Evolutionary conservation across 805 yeast genomes (phyloP).

Genomic region (Maudiozyma bulderi): DNA sequence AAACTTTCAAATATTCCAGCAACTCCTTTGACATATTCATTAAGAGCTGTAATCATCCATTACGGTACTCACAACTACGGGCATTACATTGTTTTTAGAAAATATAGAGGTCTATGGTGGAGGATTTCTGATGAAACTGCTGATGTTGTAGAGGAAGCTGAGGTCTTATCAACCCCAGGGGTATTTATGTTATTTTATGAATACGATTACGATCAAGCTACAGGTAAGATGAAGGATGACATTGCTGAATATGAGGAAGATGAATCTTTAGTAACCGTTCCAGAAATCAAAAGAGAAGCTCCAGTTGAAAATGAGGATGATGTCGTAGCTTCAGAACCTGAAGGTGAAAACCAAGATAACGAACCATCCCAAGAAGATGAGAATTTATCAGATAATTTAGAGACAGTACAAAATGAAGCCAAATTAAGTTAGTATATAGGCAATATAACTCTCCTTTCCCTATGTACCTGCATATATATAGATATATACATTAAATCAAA

Average conservation of each 20-base stretch:
- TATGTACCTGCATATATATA: too few relatives aligned
- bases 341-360: not conserved
- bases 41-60: conserved; percentile 83
- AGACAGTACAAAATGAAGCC: not conserved
- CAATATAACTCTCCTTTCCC: too few relatives aligned
- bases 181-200: conserved; percentile 92
- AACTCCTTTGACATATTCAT: conserved; percentile 49
- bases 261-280: conserved; percentile 5
- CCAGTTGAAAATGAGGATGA: not conserved
- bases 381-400: not conserved
- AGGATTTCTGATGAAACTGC: conserved; percentile 87
- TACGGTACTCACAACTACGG: conserved; percentile 96
- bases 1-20: conserved; percentile 16
- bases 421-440: not conserved
- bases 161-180: conserved; percentile 74
- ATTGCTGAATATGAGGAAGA: conserved; percentile 10
- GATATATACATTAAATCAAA: too few relatives aligned
- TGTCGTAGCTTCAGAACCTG: not conserved
- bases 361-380: not conserved
- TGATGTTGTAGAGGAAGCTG: conserved; percentile 66
- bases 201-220: conserved; percentile 31
- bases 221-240: conserved; percentile 25
- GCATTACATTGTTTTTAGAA: conserved; percentile 87
- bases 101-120: conserved; percentile 85
- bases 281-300: not conserved